Base-by-base conservation (phyloP, 176 grass and related monocot species). In the Puya raimondii region DNA sequence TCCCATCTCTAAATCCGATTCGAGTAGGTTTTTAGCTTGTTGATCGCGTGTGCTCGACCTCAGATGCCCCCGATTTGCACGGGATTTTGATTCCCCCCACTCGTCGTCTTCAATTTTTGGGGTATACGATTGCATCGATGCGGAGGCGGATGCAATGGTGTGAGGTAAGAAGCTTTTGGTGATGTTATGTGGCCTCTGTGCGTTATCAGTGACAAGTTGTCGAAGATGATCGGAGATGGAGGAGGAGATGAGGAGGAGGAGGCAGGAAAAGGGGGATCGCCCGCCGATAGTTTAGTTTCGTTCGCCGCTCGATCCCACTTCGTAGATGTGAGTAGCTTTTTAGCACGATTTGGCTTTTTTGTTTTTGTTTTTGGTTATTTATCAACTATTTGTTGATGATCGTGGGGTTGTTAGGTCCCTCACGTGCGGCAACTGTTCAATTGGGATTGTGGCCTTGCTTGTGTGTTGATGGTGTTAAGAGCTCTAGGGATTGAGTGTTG, bases 381-480 rank as follows among this genome's bases (percentile, higher is more conserved):
- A 1, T 2, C 47, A 1, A 18, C 56, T 12, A 48, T 51, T 10
- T 10, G 53, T 76, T 65, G 72, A 4, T 18, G 63, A 53, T 80
- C 23, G 13, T 75, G 54, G 15, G 25, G 25, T 18, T 58, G 58
- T 16, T 68, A 99, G 94, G 94, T 99, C 18, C 94, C 90, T 49
- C 94, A 93, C 72, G 90, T 99, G 66, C 85, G 84, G 72, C 94
- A 99, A 72, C 80, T 85, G 54, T 99, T 86, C 82, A 87, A 80
- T 80, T 99, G 94, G 94, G 94, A 99, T 73, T 99, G 90, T 82
- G 94, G 90, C 21, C 87, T 93, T 57, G 90, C 94, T 26, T 99
- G 94, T 70, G 89, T 99, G 68, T 74, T 93, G 80, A 99, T 99
- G 94, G 90, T 99, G 74, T 72, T 99, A 0, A 80, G 82, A 83